Base-by-base conservation (phyloP, 495 filamentous ascomycete genomes). In the Ramalina peruviana region DNA sequence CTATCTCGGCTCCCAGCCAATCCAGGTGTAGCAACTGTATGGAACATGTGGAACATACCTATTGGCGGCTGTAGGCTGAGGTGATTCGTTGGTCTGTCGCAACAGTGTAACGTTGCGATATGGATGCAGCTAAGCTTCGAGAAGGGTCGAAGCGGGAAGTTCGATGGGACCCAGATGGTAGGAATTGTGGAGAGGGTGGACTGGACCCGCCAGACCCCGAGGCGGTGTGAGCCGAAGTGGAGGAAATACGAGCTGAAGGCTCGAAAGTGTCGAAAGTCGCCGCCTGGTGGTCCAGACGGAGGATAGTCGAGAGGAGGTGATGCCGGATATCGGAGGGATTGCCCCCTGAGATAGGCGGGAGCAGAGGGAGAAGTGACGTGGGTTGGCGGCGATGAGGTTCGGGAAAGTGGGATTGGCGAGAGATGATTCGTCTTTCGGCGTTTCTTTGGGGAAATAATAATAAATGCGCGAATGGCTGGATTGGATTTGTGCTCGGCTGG, bases 361-460 rank as follows among this genome's bases (percentile, higher is more conserved):
- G 36, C 37, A 27, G 41, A 33, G 46, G 49, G 37, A 25, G 49
- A 40, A 51, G 36, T 25, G 41, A 36, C 19, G 33, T 27, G 47
- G 37, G 42, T 41, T 50, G 40, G 46, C 40, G 49, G 53, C 40
- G 50, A 43, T 40, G 49, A 52, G 21, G 36, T 26, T 26, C 36
- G 52, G 23, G 50, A 58, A 45, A 40, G 51, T 44, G 45, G 50
- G 58, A 62, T 56, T 60, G 53, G 57, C 54, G 53, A 53, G 30
- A 51, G 43, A 60, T 59, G 61, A 65, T 58, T 62, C 59, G 61
- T 60, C 58, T n/a, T 21, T n/a, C 15, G 42, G 15, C 21, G 20
- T 25, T 45, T 21, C 17, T n/a, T 16, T 27, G 42, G 42, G 40
- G 15, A 42, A 42, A 23, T 42, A 17, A 19, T 10, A 42, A 23